Evolutionary conservation across 2,329 filamentous ascomycete species (phyloP), one percentile per base, ranked within the genome.

Genomic region (Camillea tinctor): DNA sequence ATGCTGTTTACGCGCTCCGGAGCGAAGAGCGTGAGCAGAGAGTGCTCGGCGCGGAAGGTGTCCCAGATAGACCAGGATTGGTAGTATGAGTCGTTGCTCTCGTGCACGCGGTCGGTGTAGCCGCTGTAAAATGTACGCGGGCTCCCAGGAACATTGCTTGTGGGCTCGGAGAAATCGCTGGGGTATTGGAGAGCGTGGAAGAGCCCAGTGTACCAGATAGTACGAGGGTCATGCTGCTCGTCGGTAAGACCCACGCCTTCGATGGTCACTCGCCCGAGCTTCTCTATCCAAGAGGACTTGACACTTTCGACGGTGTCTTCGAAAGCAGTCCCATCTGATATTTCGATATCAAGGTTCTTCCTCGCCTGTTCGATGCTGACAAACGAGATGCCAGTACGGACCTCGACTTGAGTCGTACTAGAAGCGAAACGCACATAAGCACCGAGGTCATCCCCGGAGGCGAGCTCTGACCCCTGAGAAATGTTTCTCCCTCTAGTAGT

Each of bases 31-130:
- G 79, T 77, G 0, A 81, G 65, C 0, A 81, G 68, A 0, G 77
- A 78, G 58, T 81, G 79, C 57, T 81, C 79, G 1, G 79, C 79
- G 3, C 79, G 71, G 62, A 79, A 81, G 0, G 79, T 81, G 56
- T 81, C 79, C 79, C 79, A 81, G 54, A 81, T 80, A 1, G 77
- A 80, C 79, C 79, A 81, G 0, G 77, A 80, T 61, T 81, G 79
- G 60, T 80, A 81, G 64, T 81, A 81, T 0, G 77, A 79, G 51
- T 81, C 78, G 30, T 76, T 72, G 4, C 64, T 70, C 9, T 69
- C 68, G 51, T 80, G 77, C 0, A 80, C 65, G 24, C 72, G 77
- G 54, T 81, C 78, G 0, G 78, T 80, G 56, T 81, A 81, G 15
- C 79, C 79, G 40, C 75, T 79, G 61, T 81, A 81, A 64, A 76